These are phyloP conservation scores for Malassezia obtusa DNA, from an alignment of 1,284 basidiomycete genomes.

Conservation along the genomic window DNA sequence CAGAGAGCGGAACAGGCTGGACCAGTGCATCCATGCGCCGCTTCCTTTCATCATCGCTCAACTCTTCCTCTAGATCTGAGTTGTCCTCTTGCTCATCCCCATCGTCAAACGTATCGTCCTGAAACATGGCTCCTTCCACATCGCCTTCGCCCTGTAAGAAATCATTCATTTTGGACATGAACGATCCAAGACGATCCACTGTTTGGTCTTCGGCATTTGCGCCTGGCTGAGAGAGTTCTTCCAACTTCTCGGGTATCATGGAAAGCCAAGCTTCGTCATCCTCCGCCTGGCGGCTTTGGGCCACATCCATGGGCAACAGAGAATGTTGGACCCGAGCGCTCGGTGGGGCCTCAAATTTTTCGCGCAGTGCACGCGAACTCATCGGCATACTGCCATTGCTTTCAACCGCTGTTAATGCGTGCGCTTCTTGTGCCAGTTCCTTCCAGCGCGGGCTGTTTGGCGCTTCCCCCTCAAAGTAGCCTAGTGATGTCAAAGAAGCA, in stretches of 20 bases:
- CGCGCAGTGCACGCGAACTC: not conserved
- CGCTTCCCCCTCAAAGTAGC: slow-evolving; percentile 34
- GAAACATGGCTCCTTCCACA: slow-evolving; percentile 32
- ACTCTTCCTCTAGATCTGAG: slow-evolving; percentile 13
- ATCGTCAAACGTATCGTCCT: slow-evolving; percentile 25
- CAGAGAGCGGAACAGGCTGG: not conserved
- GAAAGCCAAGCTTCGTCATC: slow-evolving; percentile 35
- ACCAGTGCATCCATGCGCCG: slow-evolving; percentile 4
- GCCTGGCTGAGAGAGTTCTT: slow-evolving; percentile 12
- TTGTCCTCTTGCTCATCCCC: slow-evolving; percentile 24
- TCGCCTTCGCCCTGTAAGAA: slow-evolving; percentile 35
- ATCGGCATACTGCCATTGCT: not conserved
- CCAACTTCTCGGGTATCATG: slow-evolving; percentile 22
- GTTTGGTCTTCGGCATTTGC: slow-evolving; percentile 21
- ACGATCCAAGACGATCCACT: slow-evolving; percentile 23
- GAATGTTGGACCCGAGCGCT: not conserved
- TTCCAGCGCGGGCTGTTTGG: slow-evolving; percentile 31
- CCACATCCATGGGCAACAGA: not conserved
- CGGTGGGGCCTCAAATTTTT: not conserved
- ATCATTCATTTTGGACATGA: slow-evolving; percentile 30
- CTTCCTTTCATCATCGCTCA: not conserved
- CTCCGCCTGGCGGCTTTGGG: slow-evolving; percentile 3
- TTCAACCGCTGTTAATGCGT: not conserved
- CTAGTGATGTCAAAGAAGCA: slow-evolving; percentile 21
- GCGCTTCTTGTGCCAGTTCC: slow-evolving; percentile 20